A percentile compares a stretch with the other conserved stretches of the same genome.
Evolutionary conservation across 768 basidiomycete genomes (phyloP).

Genomic region (Tulasnella sp.): DNA sequence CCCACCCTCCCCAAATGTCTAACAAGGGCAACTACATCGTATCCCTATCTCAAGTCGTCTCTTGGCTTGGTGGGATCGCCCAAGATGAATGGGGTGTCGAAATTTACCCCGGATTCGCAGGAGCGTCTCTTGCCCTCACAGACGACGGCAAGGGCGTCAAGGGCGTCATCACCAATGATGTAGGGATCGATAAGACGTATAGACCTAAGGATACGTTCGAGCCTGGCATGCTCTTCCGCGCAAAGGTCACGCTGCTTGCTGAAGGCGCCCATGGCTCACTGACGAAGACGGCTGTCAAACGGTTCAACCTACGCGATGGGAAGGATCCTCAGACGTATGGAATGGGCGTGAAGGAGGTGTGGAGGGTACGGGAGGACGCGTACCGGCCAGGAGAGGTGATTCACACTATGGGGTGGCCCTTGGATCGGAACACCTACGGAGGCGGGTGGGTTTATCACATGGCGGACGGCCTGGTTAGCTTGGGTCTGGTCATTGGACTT

Average conservation of each 20-base stretch:
- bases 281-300: constrained; percentile 61
- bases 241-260: constrained; percentile 82
- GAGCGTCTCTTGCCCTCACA: constrained; percentile 65
- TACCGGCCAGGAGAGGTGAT: constrained; percentile 69
- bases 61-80: constrained; percentile 80
- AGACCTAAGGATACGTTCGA: constrained; percentile 79
- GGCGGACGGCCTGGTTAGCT: constrained; percentile 76
- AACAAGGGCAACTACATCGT: constrained; percentile 90
- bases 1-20: constrained; percentile 94
- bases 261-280: constrained; percentile 93
- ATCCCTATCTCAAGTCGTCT: constrained; percentile 76
- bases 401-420: constrained; percentile 90
- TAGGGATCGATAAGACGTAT: constrained; percentile 69
- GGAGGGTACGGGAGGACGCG: constrained; percentile 60
- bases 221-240: constrained; percentile 90
- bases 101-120: constrained; percentile 93
- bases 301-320: constrained; percentile 58
- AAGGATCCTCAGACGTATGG: constrained; percentile 88
- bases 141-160: constrained; percentile 47
- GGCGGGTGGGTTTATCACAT: constrained; percentile 95
- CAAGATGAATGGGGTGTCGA: constrained; percentile 76
- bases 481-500: constrained; percentile 85
- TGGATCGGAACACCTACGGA: constrained; percentile 73
- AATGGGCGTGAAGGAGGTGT: constrained; percentile 93
- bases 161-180: constrained; percentile 87